Conservation (phyloP, 768 basidiomycete species). For the Cytidiella melzeri region DNA sequence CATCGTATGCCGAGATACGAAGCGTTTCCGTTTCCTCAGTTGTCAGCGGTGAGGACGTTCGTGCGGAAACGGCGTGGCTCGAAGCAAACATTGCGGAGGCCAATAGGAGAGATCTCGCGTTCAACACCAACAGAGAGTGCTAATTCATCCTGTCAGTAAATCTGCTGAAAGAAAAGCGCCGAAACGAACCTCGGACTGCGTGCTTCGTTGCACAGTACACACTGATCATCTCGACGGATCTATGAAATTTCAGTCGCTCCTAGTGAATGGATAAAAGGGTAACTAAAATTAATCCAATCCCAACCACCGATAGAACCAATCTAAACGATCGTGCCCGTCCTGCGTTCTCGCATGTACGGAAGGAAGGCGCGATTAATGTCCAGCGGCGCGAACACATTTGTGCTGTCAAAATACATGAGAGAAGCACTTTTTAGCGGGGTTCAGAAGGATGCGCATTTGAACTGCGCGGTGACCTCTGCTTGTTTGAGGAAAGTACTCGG, state of each 20-base stretch:
- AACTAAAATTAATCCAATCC: neutral
- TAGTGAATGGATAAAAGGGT: neutral
- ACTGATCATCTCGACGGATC: slow-evolving; percentile 14
- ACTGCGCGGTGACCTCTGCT: slow-evolving; percentile 20
- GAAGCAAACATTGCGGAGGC: slow-evolving; percentile 9
- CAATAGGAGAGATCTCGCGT: slow-evolving; percentile 15
- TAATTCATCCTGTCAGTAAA: slow-evolving; percentile 13
- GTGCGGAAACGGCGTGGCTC: slow-evolving; percentile 13
- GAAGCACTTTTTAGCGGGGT: neutral
- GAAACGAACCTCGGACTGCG: slow-evolving; percentile 24
- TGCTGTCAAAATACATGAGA: slow-evolving; percentile 22
- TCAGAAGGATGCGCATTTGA: too few species aligned
- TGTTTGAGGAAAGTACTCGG: slow-evolving; percentile 3
- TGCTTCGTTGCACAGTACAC: slow-evolving; percentile 37
- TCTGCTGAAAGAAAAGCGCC: neutral
- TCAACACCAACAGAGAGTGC: slow-evolving; percentile 22
- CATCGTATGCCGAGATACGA: slow-evolving; percentile 16
- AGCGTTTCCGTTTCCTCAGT: neutral
- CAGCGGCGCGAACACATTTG: slow-evolving; percentile 40
- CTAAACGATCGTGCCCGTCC: slow-evolving; percentile 37
- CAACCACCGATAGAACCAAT: slow-evolving; percentile 33
- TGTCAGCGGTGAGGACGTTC: slow-evolving; percentile 5
- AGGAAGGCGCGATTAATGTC: slow-evolving; percentile 42
- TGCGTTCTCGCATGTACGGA: slow-evolving; percentile 40
- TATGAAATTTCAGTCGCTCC: slow-evolving; percentile 7